phyloP scores from a whole-genome alignment of 768 basidiomycete species.

The Naganishia randhawae region DNA sequence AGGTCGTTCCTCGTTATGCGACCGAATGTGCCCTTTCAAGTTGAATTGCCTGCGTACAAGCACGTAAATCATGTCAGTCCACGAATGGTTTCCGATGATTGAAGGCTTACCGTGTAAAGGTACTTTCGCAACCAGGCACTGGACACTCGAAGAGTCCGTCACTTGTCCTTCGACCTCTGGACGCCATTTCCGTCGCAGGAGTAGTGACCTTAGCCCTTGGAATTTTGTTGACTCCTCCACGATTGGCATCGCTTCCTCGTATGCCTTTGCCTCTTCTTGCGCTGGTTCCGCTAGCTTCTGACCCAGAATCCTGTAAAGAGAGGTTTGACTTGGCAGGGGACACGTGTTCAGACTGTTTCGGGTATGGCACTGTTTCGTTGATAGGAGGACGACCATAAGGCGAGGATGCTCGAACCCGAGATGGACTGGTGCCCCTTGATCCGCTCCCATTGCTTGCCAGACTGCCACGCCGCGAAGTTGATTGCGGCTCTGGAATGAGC shows the following conservation, averaged over 20 bases:
- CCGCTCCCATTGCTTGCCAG: conserved; percentile 16
- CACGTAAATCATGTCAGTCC: background rate
- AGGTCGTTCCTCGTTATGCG: conserved; percentile 89
- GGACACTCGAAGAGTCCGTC: conserved; percentile 81
- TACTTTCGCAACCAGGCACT: conserved; percentile 83
- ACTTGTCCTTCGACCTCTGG: conserved; percentile 76
- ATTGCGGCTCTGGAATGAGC: conserved; percentile 15
- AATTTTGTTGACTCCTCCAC: background rate
- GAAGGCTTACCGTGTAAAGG: conserved; percentile 61
- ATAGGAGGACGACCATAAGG: conserved; percentile 24
- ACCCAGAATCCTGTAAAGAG: conserved; percentile 12
- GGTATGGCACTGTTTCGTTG: conserved; percentile 7
- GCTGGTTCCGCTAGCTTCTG: conserved; percentile 10
- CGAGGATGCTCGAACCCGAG: conserved; percentile 25
- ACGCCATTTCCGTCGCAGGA: conserved; percentile 79
- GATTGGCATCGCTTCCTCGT: background rate
- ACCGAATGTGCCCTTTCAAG: conserved; percentile 89
- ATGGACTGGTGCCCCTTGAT: conserved; percentile 14
- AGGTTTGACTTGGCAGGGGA: conserved; percentile 6
- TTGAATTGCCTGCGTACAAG: conserved; percentile 67
- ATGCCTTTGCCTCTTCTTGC: conserved; percentile 15
- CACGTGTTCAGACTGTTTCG: conserved; percentile 12
- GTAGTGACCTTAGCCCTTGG: conserved; percentile 70
- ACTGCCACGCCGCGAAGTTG: conserved; percentile 9
- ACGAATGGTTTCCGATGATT: background rate